Percentiles rank a stretch among this genome's conserved stretches.
These are phyloP conservation scores for Ampelocalamus luodianensis DNA, from an alignment of 176 grass and related monocot species.

Conservation along the genomic window DNA sequence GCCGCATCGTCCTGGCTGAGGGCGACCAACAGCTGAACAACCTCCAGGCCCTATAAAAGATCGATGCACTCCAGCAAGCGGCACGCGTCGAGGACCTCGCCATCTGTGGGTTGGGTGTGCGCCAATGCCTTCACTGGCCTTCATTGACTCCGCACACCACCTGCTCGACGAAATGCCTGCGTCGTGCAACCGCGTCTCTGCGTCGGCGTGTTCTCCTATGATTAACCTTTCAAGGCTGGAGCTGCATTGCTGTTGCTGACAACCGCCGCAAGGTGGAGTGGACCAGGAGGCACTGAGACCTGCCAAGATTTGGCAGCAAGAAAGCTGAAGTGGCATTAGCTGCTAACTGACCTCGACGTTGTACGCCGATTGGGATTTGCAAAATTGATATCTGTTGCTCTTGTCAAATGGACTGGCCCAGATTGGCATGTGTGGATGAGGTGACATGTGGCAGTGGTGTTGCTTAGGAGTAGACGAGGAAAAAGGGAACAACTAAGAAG, in stretches of 20 bases:
- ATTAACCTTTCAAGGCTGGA: neutral
- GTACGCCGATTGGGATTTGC: neutral
- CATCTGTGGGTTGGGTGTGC: neutral
- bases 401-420: neutral
- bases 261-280: neutral
- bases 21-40: neutral
- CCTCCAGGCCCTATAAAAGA: neutral
- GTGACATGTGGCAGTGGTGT: neutral
- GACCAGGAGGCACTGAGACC: neutral
- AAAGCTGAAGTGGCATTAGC: slow-evolving; percentile 1
- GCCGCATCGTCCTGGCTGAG: neutral
- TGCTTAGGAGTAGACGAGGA: neutral
- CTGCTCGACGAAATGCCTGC: slow-evolving; percentile 42
- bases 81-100: neutral
- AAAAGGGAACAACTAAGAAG: neutral
- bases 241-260: neutral
- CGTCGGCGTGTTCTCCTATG: neutral
- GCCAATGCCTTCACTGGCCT: slow-evolving; percentile 1
- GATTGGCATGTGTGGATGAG: neutral
- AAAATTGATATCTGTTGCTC: neutral
- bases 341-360: neutral
- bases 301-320: neutral
- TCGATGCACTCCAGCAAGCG: neutral
- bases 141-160: neutral
- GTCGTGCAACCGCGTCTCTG: neutral